These are phyloP conservation scores for Neonectria faginata DNA, from an alignment of 2,329 filamentous ascomycete species.

Conservation along the genomic window DNA sequence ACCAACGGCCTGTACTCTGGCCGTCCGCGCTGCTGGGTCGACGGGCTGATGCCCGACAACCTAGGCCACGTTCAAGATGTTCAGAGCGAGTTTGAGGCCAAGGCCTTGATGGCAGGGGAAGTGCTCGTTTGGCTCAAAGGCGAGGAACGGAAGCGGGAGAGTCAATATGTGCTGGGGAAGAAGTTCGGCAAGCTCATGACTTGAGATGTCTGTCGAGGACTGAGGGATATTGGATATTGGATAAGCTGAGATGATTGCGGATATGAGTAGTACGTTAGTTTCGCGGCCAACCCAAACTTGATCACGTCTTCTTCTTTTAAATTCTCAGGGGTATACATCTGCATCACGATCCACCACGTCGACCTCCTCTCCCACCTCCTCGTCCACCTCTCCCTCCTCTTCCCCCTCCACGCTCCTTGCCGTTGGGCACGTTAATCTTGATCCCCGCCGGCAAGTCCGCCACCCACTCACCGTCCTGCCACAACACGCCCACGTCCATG, in stretches of 20 bases:
- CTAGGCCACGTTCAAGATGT: slow-evolving; percentile 51
- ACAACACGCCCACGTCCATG: slow-evolving; percentile 72
- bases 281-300: neutral
- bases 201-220: neutral
- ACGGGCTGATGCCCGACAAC: slow-evolving; percentile 46
- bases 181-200: slow-evolving; percentile 1
- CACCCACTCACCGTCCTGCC: slow-evolving; percentile 75
- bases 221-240: neutral
- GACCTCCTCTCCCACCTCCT: slow-evolving; percentile 42
- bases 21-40: slow-evolving; percentile 49
- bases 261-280: neutral
- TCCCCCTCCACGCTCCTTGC: slow-evolving; percentile 60
- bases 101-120: slow-evolving; percentile 54
- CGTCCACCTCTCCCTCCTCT: slow-evolving; percentile 53
- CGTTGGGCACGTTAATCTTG: slow-evolving; percentile 59
- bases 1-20: slow-evolving; percentile 52
- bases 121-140: slow-evolving; percentile 54
- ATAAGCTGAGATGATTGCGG: neutral
- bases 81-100: slow-evolving; percentile 51
- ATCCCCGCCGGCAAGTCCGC: slow-evolving; percentile 74
- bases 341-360: slow-evolving; percentile 31
- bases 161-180: slow-evolving; percentile 5
- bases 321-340: neutral
- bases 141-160: slow-evolving; percentile 32
- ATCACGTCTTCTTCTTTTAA: slow-evolving; percentile 1